Conservation (phyloP, 2,329 filamentous ascomycete genomes). For the Orbilia blumenaviensis region DNA sequence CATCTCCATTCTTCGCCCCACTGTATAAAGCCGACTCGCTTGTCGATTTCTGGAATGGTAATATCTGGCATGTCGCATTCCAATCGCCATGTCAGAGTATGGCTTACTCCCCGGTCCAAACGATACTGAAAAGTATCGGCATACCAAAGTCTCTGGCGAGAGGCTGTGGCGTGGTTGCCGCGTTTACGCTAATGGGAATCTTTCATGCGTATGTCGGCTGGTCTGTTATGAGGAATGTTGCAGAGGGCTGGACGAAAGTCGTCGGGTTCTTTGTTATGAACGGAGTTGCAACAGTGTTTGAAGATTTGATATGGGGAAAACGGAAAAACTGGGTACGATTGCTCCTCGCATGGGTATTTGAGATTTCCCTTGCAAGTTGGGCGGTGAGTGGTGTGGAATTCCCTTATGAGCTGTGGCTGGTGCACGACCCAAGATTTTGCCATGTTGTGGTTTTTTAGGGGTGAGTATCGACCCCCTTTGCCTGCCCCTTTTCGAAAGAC, state of each 20-base stretch:
- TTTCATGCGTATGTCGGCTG: conserved; percentile 49
- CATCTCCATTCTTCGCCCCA: conserved; percentile 36
- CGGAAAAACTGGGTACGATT: conserved; percentile 56
- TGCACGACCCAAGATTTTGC: conserved; percentile 54
- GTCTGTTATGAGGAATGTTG: conserved; percentile 45
- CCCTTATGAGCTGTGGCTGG: conserved; percentile 55
- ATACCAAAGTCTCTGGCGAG: conserved; percentile 19
- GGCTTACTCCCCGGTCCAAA: conserved; percentile 31
- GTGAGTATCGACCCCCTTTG: neutral
- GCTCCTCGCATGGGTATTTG: conserved; percentile 58
- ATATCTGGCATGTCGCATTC: conserved; percentile 52
- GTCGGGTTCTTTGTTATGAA: conserved; percentile 47
- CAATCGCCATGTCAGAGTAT: conserved; percentile 49
- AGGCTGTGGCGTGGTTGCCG: conserved; percentile 37
- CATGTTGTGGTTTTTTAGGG: conserved; percentile 45
- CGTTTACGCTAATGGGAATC: conserved; percentile 47
- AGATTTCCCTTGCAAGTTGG: conserved; percentile 58
- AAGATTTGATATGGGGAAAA: conserved; percentile 57
- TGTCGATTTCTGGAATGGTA: conserved; percentile 50
- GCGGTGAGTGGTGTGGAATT: conserved; percentile 57
- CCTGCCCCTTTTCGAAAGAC: neutral
- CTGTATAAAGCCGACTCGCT: conserved; percentile 48
- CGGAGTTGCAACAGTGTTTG: conserved; percentile 54
- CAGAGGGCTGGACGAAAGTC: conserved; percentile 37
- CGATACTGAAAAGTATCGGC: conserved; percentile 21